A percentile compares a stretch with the other conserved stretches of the same genome.
Conservation (phyloP, 2,329 filamentous ascomycete species). For the Fusarium devonianum region DNA sequence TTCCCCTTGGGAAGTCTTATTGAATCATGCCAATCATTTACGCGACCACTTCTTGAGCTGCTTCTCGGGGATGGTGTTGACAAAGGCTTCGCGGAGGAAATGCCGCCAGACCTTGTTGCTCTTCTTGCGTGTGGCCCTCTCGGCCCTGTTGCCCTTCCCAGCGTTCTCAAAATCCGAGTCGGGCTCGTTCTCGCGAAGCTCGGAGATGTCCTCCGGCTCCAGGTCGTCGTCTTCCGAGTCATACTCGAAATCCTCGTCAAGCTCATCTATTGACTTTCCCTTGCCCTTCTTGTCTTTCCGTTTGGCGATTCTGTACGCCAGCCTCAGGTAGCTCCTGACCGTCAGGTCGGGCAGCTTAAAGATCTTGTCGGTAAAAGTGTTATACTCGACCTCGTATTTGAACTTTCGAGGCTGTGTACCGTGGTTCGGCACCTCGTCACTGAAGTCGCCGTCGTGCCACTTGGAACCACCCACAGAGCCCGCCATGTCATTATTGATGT, state of each 20-base stretch:
- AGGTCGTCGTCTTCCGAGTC: conserved; percentile 36
- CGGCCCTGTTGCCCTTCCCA: conserved; percentile 52
- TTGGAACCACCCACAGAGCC: conserved; percentile 48
- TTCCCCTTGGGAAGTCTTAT: background rate
- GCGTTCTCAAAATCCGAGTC: conserved; percentile 16
- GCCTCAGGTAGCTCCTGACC: conserved; percentile 77
- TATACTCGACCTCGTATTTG: conserved; percentile 83
- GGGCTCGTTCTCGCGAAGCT: conserved; percentile 28
- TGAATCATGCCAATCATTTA: conserved; percentile 17
- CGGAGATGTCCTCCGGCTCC: conserved; percentile 21
- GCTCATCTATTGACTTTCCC: conserved; percentile 30
- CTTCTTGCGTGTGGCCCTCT: conserved; percentile 54
- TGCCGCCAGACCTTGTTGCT: conserved; percentile 77
- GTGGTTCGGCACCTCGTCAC: conserved; percentile 60
- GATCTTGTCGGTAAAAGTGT: conserved; percentile 76
- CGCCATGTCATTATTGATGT: conserved; percentile 77
- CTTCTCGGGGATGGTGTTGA: conserved; percentile 71
- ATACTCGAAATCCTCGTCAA: conserved; percentile 37
- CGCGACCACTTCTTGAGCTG: conserved; percentile 63
- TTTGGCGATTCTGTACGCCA: conserved; percentile 79
- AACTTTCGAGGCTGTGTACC: conserved; percentile 68
- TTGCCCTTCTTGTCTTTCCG: conserved; percentile 33
- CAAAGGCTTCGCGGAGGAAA: conserved; percentile 81
- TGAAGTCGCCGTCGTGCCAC: conserved; percentile 71
- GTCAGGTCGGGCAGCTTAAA: conserved; percentile 85